Evolutionary conservation across 2,329 filamentous ascomycete genomes (phyloP).

Genomic region (Basipetospora sp.): DNA sequence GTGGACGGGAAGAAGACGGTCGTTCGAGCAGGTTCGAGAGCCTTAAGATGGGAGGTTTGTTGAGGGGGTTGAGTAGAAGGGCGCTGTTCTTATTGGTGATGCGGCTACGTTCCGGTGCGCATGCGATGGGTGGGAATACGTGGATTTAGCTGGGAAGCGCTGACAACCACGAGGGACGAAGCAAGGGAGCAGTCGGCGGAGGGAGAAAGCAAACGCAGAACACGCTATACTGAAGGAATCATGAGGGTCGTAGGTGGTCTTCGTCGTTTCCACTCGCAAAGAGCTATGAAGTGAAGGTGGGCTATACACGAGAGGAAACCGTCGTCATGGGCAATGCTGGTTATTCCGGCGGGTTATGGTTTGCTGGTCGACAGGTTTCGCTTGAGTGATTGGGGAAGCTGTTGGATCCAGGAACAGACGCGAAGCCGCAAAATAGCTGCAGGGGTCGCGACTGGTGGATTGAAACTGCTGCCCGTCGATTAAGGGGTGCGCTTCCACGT

Average conservation of each 20-base stretch:
- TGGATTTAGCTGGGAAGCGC: no score
- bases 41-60: no score
- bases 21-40: no score
- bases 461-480: background rate
- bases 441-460: slow-evolving; percentile 4
- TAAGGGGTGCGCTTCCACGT: background rate
- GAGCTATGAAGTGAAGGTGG: background rate
- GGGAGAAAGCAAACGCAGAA: background rate
- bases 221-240: background rate
- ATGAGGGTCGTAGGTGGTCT: no score
- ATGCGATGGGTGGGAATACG: no score
- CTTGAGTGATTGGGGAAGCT: slow-evolving; percentile 4
- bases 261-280: background rate
- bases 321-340: background rate
- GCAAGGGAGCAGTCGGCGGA: background rate
- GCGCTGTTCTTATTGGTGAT: no score
- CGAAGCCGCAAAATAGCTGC: slow-evolving; percentile 2
- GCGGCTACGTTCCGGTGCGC: no score
- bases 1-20: no score
- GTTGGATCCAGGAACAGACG: slow-evolving; percentile 5
- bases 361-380: background rate
- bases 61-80: no score
- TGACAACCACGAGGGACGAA: no score
- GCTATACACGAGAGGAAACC: background rate
- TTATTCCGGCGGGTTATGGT: no score